Base-by-base conservation (phyloP, 306 rosid genomes). In the Citrullus amarus region DNA sequence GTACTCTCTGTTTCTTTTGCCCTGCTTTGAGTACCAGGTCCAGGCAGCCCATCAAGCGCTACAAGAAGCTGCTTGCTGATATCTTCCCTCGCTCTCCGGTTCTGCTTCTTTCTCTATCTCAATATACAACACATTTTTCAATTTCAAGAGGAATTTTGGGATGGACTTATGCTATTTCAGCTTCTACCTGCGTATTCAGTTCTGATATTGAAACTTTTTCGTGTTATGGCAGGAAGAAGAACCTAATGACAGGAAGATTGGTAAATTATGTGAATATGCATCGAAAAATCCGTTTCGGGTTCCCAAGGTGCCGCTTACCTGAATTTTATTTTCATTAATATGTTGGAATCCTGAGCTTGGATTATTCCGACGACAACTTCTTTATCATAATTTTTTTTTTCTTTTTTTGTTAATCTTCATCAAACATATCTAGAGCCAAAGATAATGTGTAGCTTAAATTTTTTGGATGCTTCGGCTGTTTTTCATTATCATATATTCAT, bases 261-360 rank as follows among this genome's bases (percentile, higher is more conserved):
- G 91, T 77, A 93, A 93, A 75, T 83, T 91, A 77, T 91, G 97
- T 53, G 97, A 93, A 69, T 93, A 93, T 83, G 93, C 97, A 57
- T 43, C 96, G 0, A 91, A 67, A 84, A 93, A 90, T 85, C 97
- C 97, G 80, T 93, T 90, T n/a, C 97, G 96, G 41, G 89, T 93
- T 25, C 97, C 96, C 20, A 93, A 87, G 97, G 96, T 80, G 75
- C 81, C 50, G 20, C 16, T 54, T 41, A 36, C 51, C n/a, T 75
- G 50, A 44, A 54, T 20, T 59, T 72, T 9, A n/a, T 51, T 16
- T 71, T 65, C 12, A 44, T 57, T 32, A 32, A 68, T 68, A 68
- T 44, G 14, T 48, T 48, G 39, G 39, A 46, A 13, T 38, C 76
- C 58, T 20, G 54, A 25, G 25, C 58, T 71, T 25, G 2, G 75